Evolutionary conservation across 2,329 filamentous ascomycete species (phyloP).

Genomic region (Gnomoniopsis smithogilvyi): DNA sequence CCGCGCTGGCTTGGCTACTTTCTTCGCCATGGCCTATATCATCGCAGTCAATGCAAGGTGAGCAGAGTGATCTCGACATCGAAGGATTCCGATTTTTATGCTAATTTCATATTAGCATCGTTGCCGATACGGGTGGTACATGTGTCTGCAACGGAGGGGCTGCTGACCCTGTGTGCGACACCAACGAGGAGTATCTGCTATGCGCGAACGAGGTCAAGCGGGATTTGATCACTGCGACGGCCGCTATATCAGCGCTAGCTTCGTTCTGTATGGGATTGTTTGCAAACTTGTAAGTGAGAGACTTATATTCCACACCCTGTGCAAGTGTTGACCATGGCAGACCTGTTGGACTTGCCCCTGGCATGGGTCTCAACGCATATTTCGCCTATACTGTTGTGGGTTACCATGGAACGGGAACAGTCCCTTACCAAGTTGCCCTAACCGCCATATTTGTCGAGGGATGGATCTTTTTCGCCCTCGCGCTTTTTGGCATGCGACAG

Average conservation of each 20-base stretch:
- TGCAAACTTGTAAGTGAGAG: conserved; percentile 61
- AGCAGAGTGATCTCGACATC: not conserved
- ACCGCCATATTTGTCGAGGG: conserved; percentile 89
- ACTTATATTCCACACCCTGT: not conserved
- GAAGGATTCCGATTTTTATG: conserved; percentile 6
- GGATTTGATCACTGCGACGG: conserved; percentile 80
- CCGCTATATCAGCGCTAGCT: conserved; percentile 74
- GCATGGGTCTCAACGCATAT: conserved; percentile 84
- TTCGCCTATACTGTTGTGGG: conserved; percentile 83
- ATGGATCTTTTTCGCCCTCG: conserved; percentile 78
- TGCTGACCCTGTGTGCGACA: conserved; percentile 51
- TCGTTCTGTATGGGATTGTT: conserved; percentile 83
- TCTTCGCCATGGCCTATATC: conserved; percentile 61
- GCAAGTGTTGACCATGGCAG: conserved; percentile 21
- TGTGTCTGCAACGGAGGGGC: conserved; percentile 63
- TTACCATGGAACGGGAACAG: conserved; percentile 66
- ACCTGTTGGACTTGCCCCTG: conserved; percentile 68
- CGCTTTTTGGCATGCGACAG: conserved; percentile 77
- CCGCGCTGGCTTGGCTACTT: conserved; percentile 77
- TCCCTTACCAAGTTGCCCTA: conserved; percentile 72
- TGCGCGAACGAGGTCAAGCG: conserved; percentile 65
- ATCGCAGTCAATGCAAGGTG: conserved; percentile 44
- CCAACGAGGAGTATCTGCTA: conserved; percentile 58
- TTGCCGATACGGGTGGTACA: conserved; percentile 67
- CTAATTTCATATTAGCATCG: conserved; percentile 34